Evolutionary conservation across 1,284 basidiomycete genomes (phyloP).

Genomic region (Microbotryum violaceum): DNA sequence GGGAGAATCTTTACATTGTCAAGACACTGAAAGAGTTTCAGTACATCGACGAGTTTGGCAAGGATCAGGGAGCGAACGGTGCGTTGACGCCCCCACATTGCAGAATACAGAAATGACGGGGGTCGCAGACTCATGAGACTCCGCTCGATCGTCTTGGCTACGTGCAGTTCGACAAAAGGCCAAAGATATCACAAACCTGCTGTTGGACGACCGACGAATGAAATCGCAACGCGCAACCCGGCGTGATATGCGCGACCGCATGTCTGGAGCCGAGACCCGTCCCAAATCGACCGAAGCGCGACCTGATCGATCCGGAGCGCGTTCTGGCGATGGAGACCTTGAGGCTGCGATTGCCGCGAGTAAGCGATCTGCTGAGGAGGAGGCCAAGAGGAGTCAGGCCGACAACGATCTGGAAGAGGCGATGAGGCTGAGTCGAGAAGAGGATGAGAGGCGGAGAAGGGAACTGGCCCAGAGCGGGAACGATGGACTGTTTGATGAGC

Average conservation of each 20-base stretch:
- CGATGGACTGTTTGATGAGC: slow-evolving; percentile 75
- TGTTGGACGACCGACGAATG: slow-evolving; percentile 80
- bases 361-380: slow-evolving; percentile 39
- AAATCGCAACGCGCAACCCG: slow-evolving; percentile 76
- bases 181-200: slow-evolving; percentile 94
- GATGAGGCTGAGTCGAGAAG: slow-evolving; percentile 66
- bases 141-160: neutral
- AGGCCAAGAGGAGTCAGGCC: slow-evolving; percentile 42
- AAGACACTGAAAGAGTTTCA: slow-evolving; percentile 99
- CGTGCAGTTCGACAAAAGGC: slow-evolving; percentile 79
- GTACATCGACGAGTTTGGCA: slow-evolving; percentile 87
- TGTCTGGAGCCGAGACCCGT: slow-evolving; percentile 54
- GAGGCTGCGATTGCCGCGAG: slow-evolving; percentile 46
- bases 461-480: slow-evolving; percentile 65
- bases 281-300: neutral
- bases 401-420: slow-evolving; percentile 87
- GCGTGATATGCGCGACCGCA: slow-evolving; percentile 89
- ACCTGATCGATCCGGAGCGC: slow-evolving; percentile 12
- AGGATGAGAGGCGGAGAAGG: slow-evolving; percentile 51
- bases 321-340: slow-evolving; percentile 50
- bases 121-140: no score
- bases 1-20: slow-evolving; percentile 93
- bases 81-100: slow-evolving; percentile 7
- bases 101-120: neutral
- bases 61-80: slow-evolving; percentile 94